Base-by-base conservation (phyloP, 352 stramenopile species). In the Globisporangium cederbergense region DNA sequence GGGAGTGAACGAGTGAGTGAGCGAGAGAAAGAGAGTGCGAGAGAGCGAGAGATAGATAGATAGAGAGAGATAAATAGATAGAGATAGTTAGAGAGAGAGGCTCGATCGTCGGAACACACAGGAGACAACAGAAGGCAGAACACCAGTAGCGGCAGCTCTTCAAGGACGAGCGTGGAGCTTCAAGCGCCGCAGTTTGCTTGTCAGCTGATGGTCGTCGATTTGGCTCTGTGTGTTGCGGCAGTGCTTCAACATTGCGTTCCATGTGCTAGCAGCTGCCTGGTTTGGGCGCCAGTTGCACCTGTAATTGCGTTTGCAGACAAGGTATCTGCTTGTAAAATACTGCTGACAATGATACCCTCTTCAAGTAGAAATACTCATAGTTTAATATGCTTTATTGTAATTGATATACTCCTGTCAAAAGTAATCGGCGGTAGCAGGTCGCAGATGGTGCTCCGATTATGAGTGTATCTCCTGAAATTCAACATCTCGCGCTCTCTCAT, bases 241-340 rank as follows among this genome's bases (percentile, higher is more conserved):
- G n/a, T 46, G 49, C 49, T 59, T 59, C 53, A 28, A 59, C 18
- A 22, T 59, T 54, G 49, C 49, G 49, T 54, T 36, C 45, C 53
- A 22, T 36, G n/a, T 57, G 51, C 28, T 36, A 7, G 3, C 7
- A 7, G 22, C n/a, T 13, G 28, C 25, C 4, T 25, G 45, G 45
- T 51, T 50, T n/a, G 18, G 3, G 16, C n/a, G 43, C n/a, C 10
- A 16, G n/a, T 32, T 52, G 46, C 46, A 52, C 46, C 6, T 3
- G 46, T 13, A 11, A 10, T n/a, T 34, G 49, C 49, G 25, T 36
- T 54, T 54, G 30, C 25, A 54, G 20, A 1, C 1, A 10, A 8
- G 4, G 5, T 36, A 14, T 54, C 11, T 10, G 30, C 10, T 13
- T 4, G 6, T 11, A 16, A 38, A 53, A n/a, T 13, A 11, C 22